A percentile compares a stretch with the other conserved stretches of the same genome.
Conservation (phyloP, 2,329 filamentous ascomycete genomes). For the Fusarium concolor region DNA sequence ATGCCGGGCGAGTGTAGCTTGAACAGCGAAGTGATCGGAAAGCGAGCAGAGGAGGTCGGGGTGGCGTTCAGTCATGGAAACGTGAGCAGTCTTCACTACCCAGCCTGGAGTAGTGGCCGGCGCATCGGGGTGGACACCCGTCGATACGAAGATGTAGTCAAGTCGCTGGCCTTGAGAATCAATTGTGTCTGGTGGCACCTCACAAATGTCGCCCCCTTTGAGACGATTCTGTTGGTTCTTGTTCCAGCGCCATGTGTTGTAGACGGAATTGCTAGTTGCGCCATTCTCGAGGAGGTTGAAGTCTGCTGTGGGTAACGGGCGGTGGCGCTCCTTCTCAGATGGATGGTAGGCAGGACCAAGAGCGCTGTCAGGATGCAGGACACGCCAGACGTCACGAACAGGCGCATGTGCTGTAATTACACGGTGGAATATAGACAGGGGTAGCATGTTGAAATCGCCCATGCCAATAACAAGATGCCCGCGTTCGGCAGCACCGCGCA, state of each 20-base stretch:
- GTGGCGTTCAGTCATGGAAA: constrained; percentile 86
- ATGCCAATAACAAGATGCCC: constrained; percentile 87
- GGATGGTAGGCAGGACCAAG: constrained; percentile 77
- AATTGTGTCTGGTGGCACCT: constrained; percentile 70
- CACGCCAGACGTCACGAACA: constrained; percentile 85
- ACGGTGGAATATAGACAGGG: constrained; percentile 83
- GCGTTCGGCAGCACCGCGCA: constrained; percentile 81
- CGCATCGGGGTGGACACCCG: constrained; percentile 55
- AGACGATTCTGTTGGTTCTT: constrained; percentile 76
- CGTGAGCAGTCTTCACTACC: constrained; percentile 75
- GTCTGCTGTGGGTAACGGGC: constrained; percentile 78
- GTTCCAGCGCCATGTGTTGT: constrained; percentile 95
- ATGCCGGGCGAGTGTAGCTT: constrained; percentile 75
- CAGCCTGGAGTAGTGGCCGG: constrained; percentile 60
- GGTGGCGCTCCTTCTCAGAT: constrained; percentile 73
- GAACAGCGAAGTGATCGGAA: constrained; percentile 94
- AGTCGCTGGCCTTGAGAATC: constrained; percentile 86
- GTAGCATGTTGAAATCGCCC: constrained; percentile 98
- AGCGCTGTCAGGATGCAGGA: constrained; percentile 85
- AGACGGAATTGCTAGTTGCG: constrained; percentile 83
- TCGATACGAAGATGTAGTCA: constrained; percentile 91
- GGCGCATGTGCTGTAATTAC: constrained; percentile 83
- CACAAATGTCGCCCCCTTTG: constrained; percentile 65
- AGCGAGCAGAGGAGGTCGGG: constrained; percentile 85
- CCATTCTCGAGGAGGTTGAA: constrained; percentile 86